Evolutionary conservation across 352 stramenopile species (phyloP), one percentile per base, ranked within the genome.

Genomic region (Pythium biforme): DNA sequence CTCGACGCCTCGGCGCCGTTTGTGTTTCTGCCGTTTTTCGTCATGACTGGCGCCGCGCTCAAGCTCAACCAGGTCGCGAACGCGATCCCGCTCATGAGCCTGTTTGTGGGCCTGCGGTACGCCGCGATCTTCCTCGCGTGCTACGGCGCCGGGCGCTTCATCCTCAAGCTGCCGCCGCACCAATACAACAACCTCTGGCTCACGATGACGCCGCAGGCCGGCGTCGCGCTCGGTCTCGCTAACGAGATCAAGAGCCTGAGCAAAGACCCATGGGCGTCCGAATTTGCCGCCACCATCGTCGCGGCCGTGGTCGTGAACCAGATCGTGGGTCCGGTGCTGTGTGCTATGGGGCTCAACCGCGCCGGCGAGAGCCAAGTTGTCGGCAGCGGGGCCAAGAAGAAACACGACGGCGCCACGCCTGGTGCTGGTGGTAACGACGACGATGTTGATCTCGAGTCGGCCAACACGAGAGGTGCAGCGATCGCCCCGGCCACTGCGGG

Each of bases 171-270:
- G 8, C 39, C 68, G 4, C 77, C 77, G 11, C 68, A 63, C 48
- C 72, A 89, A 59, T 90, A 90, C 70, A 88, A 85, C 61, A 88
- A 87, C 50, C 67, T 90, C 6, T 90, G 81, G 81, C 69, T 90
- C 23, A 89, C 79, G 12, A 85, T 90, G 77, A 88, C 81, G 0
- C 81, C 81, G 0, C 81, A 90, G 56, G 81, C 81, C 40, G 81
- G 81, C 22, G 81, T 90, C 2, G 76, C 81, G 7, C 60, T 90
- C 0, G 81, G 81, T 2, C 61, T 90, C 12, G 81, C 81, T 1
- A 79, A 79, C 39, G 81, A 90, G 59, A 68, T 90, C 3, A 77
- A 80, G 48, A 59, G 59, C 3, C 48, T 90, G 20, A 88, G 74
- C 22, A 50, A 59, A 0, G 79, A 87, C 4, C 56, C 71, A 0